These are phyloP conservation scores for Coemansia aciculifera DNA, from an alignment of 192 early-diverging fungal species.

Conservation along the genomic window DNA sequence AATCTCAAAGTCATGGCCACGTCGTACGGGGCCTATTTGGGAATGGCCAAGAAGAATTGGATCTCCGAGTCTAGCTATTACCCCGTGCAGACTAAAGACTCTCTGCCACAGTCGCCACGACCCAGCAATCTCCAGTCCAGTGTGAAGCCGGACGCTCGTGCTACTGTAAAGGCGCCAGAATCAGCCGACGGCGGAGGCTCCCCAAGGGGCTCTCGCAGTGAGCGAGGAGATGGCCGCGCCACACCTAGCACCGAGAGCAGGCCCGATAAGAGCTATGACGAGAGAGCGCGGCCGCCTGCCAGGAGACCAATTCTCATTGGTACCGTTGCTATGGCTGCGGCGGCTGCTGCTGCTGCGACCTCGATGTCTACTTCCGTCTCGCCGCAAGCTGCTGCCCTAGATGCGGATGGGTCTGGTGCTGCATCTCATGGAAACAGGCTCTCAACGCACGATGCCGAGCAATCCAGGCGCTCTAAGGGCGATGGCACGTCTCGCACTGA, in stretches of 20 bases:
- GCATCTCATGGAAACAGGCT: background rate
- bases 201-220: conserved; percentile 1
- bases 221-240: conserved; percentile 6
- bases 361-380: background rate
- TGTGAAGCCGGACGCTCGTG: conserved; percentile 8
- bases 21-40: conserved; percentile 36
- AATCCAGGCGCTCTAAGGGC: background rate
- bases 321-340: conserved; percentile 15
- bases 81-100: conserved; percentile 8
- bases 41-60: conserved; percentile 40
- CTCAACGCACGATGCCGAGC: conserved; percentile 3
- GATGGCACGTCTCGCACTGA: background rate
- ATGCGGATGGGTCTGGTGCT: background rate
- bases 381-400: background rate
- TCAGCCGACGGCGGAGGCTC: background rate
- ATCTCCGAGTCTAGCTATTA: conserved; percentile 45
- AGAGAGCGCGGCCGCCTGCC: conserved; percentile 10
- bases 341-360: conserved; percentile 15
- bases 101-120: conserved; percentile 7
- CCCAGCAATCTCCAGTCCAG: conserved; percentile 15
- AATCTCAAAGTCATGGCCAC: conserved; percentile 50
- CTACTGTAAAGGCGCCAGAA: background rate
- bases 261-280: conserved; percentile 9
- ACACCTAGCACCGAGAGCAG: conserved; percentile 5
- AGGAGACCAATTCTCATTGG: conserved; percentile 20